A percentile compares a stretch with the other conserved stretches of the same genome.
Conservation (phyloP, 148 eudicot species). For the Cornus controversa region DNA sequence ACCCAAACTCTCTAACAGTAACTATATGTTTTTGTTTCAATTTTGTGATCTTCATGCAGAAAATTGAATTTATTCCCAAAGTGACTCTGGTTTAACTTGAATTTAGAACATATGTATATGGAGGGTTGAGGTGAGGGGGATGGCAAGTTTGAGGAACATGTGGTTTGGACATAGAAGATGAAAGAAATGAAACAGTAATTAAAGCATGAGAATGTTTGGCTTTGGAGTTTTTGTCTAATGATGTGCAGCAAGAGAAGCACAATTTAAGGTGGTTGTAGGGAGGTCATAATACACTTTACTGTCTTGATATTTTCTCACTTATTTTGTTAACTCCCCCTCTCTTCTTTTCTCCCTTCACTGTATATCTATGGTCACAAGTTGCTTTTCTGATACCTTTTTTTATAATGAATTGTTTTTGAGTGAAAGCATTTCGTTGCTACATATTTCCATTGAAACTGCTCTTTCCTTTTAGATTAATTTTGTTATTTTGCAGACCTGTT, state of each 20-base stretch:
- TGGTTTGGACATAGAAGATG: neutral
- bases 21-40: neutral
- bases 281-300: neutral
- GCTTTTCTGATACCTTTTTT: neutral
- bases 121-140: neutral
- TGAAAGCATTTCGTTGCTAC: neutral
- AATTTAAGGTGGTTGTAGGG: neutral
- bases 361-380: neutral
- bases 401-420: too few relatives aligned
- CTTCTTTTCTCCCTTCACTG: neutral
- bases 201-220: neutral
- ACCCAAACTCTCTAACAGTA: too few relatives aligned
- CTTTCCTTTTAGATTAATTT: constrained; percentile 10
- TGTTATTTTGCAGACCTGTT: constrained; percentile 63
- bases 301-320: neutral
- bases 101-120: neutral
- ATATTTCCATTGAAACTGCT: neutral
- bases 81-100: neutral
- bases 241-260: neutral
- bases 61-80: neutral
- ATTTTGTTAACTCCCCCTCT: neutral
- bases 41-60: neutral
- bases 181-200: neutral
- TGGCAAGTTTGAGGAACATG: neutral
- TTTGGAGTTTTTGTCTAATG: neutral